Evolutionary conservation across 2,329 filamentous ascomycete species (phyloP), one percentile per base, ranked within the genome.

Genomic region (Colletotrichum spaethianum): DNA sequence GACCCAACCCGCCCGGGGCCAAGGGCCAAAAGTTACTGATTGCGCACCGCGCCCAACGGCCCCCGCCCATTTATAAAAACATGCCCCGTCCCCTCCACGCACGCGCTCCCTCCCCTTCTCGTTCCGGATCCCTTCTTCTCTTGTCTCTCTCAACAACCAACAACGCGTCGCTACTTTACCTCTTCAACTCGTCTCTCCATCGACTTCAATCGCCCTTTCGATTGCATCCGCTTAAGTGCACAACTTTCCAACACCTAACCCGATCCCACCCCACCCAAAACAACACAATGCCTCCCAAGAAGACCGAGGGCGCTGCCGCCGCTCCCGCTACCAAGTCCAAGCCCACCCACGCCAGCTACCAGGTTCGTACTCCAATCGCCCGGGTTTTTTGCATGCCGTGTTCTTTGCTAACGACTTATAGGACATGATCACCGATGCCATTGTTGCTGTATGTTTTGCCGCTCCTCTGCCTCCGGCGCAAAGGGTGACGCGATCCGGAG

Each of bases 371-470:
- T 44, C 69, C 26, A 11, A 53, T 1, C 6, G 4, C 12, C 2
- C 71, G 56, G 61, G 52, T 23, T 73, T 72, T 75, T 73, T 62
- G 42, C 60, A 53, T 77, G 40, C 72, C 60, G 60, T 55, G 70
- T 69, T 70, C 68, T 62, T 59, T 76, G 75, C 84, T 86, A 81
- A 87, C 79, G 40, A 3, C 2, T 44, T 74, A 44, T 73, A 91
- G 89, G 88, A 90, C 78, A 91, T 91, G 89, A 91, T 91, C 79
- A 89, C 85, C 64, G 88, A 91, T 80, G 89, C 88, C 66, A 91
- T 91, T 79, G 81, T 89, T 79, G 85, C 86, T 82, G 89, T 91
- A 90, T 81, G 85, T 87, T 77, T 74, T 72, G 73, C 77, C 74
- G 64, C 76, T 77, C 77, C 78, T 76, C 78, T 75, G 67, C 73